phyloP scores from a whole-genome alignment of 768 basidiomycete genomes.

The Rhodotorula diobovata region DNA sequence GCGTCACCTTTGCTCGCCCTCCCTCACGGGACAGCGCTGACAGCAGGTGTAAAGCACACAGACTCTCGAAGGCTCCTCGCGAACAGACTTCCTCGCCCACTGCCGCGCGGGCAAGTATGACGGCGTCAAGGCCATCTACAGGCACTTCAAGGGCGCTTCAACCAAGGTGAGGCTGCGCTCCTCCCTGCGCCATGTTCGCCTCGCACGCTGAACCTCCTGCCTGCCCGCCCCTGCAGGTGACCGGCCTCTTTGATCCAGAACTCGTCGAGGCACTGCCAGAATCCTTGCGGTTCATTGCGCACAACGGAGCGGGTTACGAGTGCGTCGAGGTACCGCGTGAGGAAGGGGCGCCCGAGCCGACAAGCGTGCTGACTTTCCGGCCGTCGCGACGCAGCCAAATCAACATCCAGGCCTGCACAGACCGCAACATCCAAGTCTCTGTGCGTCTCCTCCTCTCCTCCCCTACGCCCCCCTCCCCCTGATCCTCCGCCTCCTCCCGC shows the following conservation, averaged over 20 bases:
- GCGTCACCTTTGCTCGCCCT: background rate
- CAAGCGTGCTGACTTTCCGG: too few species aligned
- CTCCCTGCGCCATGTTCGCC: background rate
- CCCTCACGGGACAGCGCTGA: background rate
- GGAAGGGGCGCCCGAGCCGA: too few species aligned
- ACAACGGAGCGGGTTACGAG: slow-evolving; percentile 91
- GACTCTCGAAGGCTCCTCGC: slow-evolving; percentile 59
- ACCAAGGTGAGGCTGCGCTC: slow-evolving; percentile 42
- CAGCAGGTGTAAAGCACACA: slow-evolving; percentile 34
- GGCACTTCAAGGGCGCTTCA: slow-evolving; percentile 60
- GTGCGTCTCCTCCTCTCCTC: background rate
- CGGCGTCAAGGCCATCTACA: slow-evolving; percentile 69
- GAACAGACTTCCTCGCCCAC: slow-evolving; percentile 65
- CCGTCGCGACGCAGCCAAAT: slow-evolving; percentile 1
- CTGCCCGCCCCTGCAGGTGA: slow-evolving; percentile 45
- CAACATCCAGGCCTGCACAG: slow-evolving; percentile 24
- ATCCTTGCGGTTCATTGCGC: slow-evolving; percentile 76
- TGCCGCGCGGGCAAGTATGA: slow-evolving; percentile 61
- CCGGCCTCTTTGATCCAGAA: slow-evolving; percentile 76
- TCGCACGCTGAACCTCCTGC: background rate
- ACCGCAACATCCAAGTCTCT: slow-evolving; percentile 12
- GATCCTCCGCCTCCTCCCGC: background rate
- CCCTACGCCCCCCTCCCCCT: background rate
- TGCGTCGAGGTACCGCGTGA: background rate
- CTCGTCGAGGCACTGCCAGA: slow-evolving; percentile 65